A percentile compares a stretch with the other conserved stretches of the same genome.
Conservation (phyloP, 352 stramenopile genomes). For the Pythium biforme region DNA sequence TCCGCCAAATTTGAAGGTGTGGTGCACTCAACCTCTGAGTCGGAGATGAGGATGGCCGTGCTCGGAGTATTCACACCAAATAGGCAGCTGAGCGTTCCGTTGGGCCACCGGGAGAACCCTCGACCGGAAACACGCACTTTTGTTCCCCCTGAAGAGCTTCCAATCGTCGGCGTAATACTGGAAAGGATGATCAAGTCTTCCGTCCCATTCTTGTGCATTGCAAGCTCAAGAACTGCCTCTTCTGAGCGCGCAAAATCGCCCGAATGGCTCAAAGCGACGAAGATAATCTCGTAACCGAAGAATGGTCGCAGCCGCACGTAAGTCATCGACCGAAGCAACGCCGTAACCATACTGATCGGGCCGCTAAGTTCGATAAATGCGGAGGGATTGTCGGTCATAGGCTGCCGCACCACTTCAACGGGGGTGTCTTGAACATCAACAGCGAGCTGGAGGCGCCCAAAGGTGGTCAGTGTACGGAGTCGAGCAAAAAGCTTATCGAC, state of each 20-base stretch:
- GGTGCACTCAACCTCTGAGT: conserved; percentile 40
- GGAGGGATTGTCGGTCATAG: conserved; percentile 27
- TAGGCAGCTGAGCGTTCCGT: conserved; percentile 41
- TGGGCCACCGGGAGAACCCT: conserved; percentile 35
- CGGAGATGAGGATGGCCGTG: conserved; percentile 32
- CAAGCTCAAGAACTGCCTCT: conserved; percentile 44
- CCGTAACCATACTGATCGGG: conserved; percentile 28
- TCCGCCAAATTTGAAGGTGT: conserved; percentile 32
- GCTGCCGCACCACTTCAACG: conserved; percentile 29
- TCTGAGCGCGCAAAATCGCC: conserved; percentile 43
- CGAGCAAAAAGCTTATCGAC: conserved; percentile 36
- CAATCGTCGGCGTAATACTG: conserved; percentile 23
- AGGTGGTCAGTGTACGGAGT: conserved; percentile 46
- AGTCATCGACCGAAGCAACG: conserved; percentile 41
- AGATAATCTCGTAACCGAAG: conserved; percentile 61
- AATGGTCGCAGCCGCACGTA: conserved; percentile 51
- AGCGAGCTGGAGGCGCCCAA: conserved; percentile 47
- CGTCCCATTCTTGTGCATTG: conserved; percentile 33
- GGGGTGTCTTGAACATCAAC: conserved; percentile 17
- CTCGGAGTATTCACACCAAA: conserved; percentile 49
- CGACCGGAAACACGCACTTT: conserved; percentile 37
- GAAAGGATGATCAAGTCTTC: conserved; percentile 25
- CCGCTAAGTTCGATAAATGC: conserved; percentile 41
- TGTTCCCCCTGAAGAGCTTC: conserved; percentile 41
- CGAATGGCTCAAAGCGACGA: conserved; percentile 47